Percentiles rank a stretch among this genome's conserved stretches.
Conservation (phyloP, 2,329 filamentous ascomycete genomes). For the Stachybotrys echinatus region DNA sequence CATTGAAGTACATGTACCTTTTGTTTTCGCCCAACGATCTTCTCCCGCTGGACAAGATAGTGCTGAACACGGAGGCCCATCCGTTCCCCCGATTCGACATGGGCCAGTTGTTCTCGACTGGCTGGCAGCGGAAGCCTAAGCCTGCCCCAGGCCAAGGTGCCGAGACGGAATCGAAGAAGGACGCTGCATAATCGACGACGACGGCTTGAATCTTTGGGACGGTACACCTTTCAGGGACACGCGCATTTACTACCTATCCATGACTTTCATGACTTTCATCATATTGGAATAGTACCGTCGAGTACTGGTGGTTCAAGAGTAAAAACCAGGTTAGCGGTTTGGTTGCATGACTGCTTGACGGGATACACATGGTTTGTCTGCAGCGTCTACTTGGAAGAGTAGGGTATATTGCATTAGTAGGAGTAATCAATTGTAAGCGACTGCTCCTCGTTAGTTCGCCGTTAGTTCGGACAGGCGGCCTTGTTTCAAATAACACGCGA, state of each 20-base stretch:
- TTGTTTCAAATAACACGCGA: too few species aligned
- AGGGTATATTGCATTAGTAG: too few species aligned
- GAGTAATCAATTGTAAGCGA: too few species aligned
- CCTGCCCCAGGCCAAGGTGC: conserved; percentile 5
- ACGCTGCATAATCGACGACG: neutral
- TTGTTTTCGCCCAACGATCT: conserved; percentile 82
- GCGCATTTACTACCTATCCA: neutral
- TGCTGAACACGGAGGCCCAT: conserved; percentile 96
- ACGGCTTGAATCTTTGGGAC: too few species aligned
- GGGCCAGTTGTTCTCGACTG: conserved; percentile 69
- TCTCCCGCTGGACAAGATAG: conserved; percentile 77
- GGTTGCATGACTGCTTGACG: too few species aligned
- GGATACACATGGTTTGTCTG: too few species aligned
- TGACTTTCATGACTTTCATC: neutral
- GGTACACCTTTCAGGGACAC: neutral
- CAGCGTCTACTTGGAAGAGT: too few species aligned
- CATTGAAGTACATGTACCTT: conserved; percentile 95
- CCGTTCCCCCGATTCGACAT: conserved; percentile 83
- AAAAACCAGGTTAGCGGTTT: too few species aligned
- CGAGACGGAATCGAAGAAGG: neutral
- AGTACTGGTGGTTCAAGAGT: too few species aligned
- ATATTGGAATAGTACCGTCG: neutral
- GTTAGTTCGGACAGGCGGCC: too few species aligned
- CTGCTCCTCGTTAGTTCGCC: too few species aligned
- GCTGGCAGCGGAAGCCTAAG: conserved; percentile 66